Base-by-base conservation (phyloP, 1,284 basidiomycete species). In the Boletellus deceptivus region DNA sequence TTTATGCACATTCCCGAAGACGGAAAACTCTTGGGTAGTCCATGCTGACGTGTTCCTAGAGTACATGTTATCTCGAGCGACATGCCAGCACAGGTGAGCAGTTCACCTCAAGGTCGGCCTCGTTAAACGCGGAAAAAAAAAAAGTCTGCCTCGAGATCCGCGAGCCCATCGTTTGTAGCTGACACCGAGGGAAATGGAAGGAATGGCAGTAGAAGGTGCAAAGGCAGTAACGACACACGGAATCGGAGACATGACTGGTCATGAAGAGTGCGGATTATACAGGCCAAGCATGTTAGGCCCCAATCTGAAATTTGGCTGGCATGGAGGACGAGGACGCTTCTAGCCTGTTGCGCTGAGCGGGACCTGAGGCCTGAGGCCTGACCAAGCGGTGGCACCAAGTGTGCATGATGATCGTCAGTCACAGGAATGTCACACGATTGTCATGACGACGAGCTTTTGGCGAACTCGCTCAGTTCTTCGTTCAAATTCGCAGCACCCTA, bases 11-110 rank as follows among this genome's bases (percentile, higher is more conserved):
- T n/a, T n/a, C n/a, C n/a, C n/a, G n/a, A n/a, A n/a, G n/a, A n/a
- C n/a, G n/a, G 29, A 64, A 62, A 40, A 41, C 47, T 36, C 29
- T 57, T 3, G 61, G 57, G 10, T 62, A 64, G 0, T 64, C 55
- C 63, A 62, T 60, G 17, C 46, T 63, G 0, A 63, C 60, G 25
- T 63, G 52, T 3, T 56, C 38, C 39, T 48, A 10, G 14, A 3
- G 3, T 6, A n/a, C 9, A 11, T 9, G 22, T 62, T 25, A 60
- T 38, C 18, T 10, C 2, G 1, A 38, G 33, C n/a, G 1, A 48
- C 7, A 34, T 8, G 8, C 6, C 34, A 20, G 11, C 7, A 11
- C 14, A n/a, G 0, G 25, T 1, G 4, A 37, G 13, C 6, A 36
- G 47, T 53, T 1, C 18, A 60, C 64, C 43, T 64, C 41, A 13